phyloP scores from a whole-genome alignment of 768 basidiomycete genomes.

The Trametes villosa region DNA sequence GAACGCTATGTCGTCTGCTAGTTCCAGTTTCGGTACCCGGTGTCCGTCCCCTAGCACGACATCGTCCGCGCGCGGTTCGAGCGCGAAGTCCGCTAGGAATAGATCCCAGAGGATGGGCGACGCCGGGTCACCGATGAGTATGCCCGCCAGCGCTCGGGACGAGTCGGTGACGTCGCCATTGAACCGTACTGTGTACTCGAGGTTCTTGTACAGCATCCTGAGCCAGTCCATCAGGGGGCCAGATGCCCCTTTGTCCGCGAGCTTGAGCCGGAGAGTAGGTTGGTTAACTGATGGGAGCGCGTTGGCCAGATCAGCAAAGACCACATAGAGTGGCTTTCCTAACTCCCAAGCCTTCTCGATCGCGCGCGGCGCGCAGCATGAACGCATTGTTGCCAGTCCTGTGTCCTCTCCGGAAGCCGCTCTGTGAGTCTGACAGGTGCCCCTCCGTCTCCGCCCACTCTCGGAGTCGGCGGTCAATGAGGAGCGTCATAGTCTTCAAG shows the following conservation, averaged over 20 bases:
- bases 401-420: constrained; percentile 34
- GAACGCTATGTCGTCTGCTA: background rate
- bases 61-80: background rate
- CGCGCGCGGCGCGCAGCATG: constrained; percentile 23
- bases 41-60: background rate
- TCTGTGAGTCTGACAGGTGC: no score
- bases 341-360: constrained; percentile 24
- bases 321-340: constrained; percentile 25
- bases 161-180: constrained; percentile 1
- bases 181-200: constrained; percentile 2
- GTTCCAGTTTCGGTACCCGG: background rate
- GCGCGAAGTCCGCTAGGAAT: background rate
- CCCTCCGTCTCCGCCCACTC: no score
- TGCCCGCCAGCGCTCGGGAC: constrained; percentile 17
- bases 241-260: constrained; percentile 24
- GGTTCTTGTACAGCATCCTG: background rate
- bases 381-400: constrained; percentile 38
- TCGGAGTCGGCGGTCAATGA: no score
- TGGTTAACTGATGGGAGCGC: constrained; percentile 42
- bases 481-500: no score
- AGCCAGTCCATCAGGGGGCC: constrained; percentile 22
- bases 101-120: constrained; percentile 20
- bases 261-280: constrained; percentile 39
- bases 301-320: constrained; percentile 35
- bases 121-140: constrained; percentile 27